Percentiles rank a stretch among this genome's conserved stretches.
These are phyloP conservation scores for Alternaria tenuissima DNA, from an alignment of 2,329 filamentous ascomycete species.

Conservation along the genomic window DNA sequence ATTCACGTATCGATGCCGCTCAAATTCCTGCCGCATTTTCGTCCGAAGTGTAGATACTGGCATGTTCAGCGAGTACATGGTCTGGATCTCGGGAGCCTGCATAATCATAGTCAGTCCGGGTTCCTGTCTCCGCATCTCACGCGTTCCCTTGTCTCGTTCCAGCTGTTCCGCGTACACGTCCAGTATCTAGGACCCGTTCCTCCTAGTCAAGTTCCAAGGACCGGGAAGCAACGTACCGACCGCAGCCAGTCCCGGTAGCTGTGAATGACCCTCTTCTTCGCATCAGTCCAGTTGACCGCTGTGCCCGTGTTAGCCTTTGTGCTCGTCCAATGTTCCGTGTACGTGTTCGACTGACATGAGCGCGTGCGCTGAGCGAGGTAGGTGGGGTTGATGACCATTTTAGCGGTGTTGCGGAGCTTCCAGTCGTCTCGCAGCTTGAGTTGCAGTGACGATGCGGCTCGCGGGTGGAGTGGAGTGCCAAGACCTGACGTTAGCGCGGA, in stretches of 20 bases:
- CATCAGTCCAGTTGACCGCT: conserved; percentile 92
- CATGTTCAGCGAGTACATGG: conserved; percentile 93
- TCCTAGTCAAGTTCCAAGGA: too few relatives aligned
- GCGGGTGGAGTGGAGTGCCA: conserved; percentile 40
- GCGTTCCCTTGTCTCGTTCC: background rate
- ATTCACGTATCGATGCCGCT: conserved; percentile 91
- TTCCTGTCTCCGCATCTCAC: background rate
- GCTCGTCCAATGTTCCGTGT: conserved; percentile 22
- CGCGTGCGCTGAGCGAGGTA: conserved; percentile 74
- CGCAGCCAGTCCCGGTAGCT: conserved; percentile 96
- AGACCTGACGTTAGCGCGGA: conserved; percentile 38
- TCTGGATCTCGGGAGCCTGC: conserved; percentile 95
- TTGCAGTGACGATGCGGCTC: conserved; percentile 45
- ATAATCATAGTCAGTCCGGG: conserved; percentile 18
- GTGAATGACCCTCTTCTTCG: conserved; percentile 83
- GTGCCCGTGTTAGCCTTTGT: conserved; percentile 34
- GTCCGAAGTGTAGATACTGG: conserved; percentile 88
- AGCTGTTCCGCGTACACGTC: background rate
- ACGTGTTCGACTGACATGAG: conserved; percentile 53
- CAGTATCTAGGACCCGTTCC: background rate
- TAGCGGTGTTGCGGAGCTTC: conserved; percentile 59
- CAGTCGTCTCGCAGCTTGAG: conserved; percentile 26
- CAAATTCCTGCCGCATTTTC: conserved; percentile 95
- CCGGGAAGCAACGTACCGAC: conserved; percentile 72
- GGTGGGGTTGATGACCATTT: conserved; percentile 81